phyloP scores from a whole-genome alignment of 495 filamentous ascomycete genomes.

The Lineolata rhizophorae region DNA sequence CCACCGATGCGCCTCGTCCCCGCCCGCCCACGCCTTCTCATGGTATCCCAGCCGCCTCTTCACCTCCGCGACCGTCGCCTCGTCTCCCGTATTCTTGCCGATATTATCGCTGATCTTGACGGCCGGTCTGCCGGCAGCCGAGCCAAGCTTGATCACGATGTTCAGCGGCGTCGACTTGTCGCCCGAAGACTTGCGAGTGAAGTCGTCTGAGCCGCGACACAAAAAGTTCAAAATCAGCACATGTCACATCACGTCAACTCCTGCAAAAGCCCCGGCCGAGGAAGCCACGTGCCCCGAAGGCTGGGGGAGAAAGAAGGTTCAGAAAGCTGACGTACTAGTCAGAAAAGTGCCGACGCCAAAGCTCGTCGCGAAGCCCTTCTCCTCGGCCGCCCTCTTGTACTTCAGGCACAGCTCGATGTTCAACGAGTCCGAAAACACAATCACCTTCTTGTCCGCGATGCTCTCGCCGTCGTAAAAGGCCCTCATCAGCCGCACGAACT shows the following conservation, averaged over 20 bases:
- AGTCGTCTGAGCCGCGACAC: constrained; percentile 40
- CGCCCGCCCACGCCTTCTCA: constrained; percentile 62
- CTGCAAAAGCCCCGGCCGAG: not conserved
- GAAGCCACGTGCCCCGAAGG: too few relatives aligned
- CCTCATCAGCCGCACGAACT: constrained; percentile 63
- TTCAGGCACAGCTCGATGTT: constrained; percentile 78
- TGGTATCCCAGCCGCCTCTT: constrained; percentile 70
- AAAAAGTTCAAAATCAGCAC: not conserved
- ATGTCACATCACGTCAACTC: not conserved
- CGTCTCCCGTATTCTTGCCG: constrained; percentile 88
- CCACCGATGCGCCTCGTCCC: constrained; percentile 73
- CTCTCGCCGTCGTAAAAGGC: constrained; percentile 63
- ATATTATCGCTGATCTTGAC: constrained; percentile 95
- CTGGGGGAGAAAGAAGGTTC: too few relatives aligned
- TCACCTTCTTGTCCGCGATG: constrained; percentile 64
- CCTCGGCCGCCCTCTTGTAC: constrained; percentile 65
- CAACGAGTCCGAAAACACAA: constrained; percentile 94
- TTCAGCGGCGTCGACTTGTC: constrained; percentile 86
- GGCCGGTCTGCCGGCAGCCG: constrained; percentile 58
- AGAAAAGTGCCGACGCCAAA: constrained; percentile 94
- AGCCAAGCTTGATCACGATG: constrained; percentile 90
- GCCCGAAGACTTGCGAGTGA: constrained; percentile 36
- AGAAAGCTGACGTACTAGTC: constrained; percentile 38
- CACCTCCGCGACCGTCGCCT: constrained; percentile 52
- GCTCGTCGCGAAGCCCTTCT: constrained; percentile 54